Percentiles rank a stretch among this genome's conserved stretches.
Conservation (phyloP, 129 eudicot species). For the Apium graveolens region DNA sequence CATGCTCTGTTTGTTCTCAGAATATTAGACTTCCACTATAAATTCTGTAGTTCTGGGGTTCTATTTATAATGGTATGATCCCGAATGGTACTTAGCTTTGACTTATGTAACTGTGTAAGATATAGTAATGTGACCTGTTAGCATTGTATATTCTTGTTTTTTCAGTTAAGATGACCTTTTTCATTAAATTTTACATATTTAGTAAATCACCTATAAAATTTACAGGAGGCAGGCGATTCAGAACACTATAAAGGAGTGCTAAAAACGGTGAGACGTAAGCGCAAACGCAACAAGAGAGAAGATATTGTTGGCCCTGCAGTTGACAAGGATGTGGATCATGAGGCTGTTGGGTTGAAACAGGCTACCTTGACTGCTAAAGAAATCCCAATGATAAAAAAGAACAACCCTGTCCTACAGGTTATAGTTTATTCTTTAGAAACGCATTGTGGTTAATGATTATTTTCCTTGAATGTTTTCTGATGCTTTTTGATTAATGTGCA, state of each 20-base stretch:
- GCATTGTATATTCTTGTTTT: neutral
- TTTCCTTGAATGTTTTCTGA: neutral
- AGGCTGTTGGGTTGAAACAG: constrained; percentile 84
- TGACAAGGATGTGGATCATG: constrained; percentile 80
- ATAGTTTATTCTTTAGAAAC: neutral
- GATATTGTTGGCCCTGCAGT: constrained; percentile 88
- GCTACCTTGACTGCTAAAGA: constrained; percentile 80
- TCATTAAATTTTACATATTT: neutral
- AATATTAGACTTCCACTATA: neutral
- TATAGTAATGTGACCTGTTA: neutral
- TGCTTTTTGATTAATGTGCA: constrained; percentile 25
- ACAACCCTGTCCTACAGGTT: constrained; percentile 79
- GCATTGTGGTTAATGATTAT: neutral
- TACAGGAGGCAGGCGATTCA: constrained; percentile 32
- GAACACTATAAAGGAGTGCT: constrained; percentile 16
- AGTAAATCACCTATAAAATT: neutral
- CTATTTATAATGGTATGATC: neutral
- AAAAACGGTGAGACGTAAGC: constrained; percentile 18
- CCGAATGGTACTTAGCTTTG: neutral
- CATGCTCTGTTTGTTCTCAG: neutral
- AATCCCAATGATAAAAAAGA: constrained; percentile 79
- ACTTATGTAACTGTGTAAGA: neutral
- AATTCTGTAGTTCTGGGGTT: neutral
- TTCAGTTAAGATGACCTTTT: neutral
- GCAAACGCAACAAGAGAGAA: constrained; percentile 62